These are phyloP conservation scores for Pythium angustatum DNA, from an alignment of 352 stramenopile species.

Conservation along the genomic window DNA sequence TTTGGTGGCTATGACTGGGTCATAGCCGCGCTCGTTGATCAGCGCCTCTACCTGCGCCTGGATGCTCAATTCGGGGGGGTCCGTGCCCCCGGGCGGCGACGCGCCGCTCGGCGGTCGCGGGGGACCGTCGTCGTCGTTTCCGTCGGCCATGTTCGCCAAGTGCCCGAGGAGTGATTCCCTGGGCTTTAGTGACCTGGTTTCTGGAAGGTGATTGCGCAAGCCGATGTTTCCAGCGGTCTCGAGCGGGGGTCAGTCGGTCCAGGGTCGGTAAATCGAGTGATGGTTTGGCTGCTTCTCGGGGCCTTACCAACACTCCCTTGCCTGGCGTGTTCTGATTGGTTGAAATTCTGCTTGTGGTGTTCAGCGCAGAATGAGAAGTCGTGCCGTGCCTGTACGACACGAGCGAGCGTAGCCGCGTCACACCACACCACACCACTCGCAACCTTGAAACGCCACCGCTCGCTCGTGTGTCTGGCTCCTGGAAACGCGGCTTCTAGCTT, in stretches of 20 bases:
- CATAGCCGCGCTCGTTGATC: neutral
- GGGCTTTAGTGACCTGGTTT: neutral
- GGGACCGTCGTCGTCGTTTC: neutral
- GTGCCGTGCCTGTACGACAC: no score
- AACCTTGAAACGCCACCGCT: no score
- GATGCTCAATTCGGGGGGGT: no score
- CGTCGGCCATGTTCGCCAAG: slow-evolving; percentile 7
- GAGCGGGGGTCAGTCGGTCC: neutral
- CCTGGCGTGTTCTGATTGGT: neutral
- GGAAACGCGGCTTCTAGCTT: no score
- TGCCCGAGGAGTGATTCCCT: neutral
- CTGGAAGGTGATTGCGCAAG: no score
- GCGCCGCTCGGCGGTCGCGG: neutral
- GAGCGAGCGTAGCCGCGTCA: no score
- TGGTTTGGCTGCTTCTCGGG: slow-evolving; percentile 3
- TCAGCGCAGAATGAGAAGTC: slow-evolving; percentile 14
- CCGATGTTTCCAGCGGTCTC: no score
- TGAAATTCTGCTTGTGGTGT: neutral
- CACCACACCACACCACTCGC: no score
- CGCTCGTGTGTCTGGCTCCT: no score
- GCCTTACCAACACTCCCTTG: slow-evolving; percentile 1
- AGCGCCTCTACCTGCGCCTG: neutral
- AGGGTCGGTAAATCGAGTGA: slow-evolving; percentile 1
- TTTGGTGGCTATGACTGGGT: neutral
- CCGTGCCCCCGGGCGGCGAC: neutral